Evolutionary conservation across 2,329 filamentous ascomycete genomes (phyloP), one percentile per base, ranked within the genome.

Genomic region (Fusarium sp.): DNA sequence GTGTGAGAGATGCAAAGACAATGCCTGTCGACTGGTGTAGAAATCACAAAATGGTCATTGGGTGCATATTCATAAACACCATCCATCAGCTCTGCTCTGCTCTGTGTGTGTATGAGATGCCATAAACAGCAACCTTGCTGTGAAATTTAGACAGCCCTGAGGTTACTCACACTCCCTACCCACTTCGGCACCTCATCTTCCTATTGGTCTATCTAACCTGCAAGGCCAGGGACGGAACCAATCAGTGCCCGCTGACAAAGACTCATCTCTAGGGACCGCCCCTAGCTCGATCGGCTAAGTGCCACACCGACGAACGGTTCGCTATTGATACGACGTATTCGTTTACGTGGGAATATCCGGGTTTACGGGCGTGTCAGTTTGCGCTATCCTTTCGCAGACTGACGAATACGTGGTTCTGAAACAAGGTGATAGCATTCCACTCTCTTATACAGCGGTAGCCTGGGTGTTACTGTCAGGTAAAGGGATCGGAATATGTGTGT

Each of bases 321-420:
- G 17, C 41, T 45, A 20, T 49, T 52, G 33, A 71, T 73, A 71
- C 70, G 71, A 63, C 71, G 71, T 73, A 73, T 73, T 73, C 71
- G 71, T 70, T 69, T 48, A 67, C 44, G 30, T 67, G 65, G 65
- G 41, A 72, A 73, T 63, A 73, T 40, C 33, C 69, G 60, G 64
- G 18, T 44, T 60, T 60, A 40, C 30, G 6, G 30, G 38, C 2
- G 7, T 20, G 20, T 42, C 15, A 8, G 15, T 37, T 58, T 38
- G 30, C 18, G 6, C 40, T 58, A 27, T 23, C 23, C 12, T 37
- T 37, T 42, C 23, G 20, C 23, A 52, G 23, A 27, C 38, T 46
- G 13, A 35, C 67, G 65, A 69, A 69, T 65, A 49, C 49, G 55
- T 57, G 14, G 20, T 40, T 59, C 30, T 18, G 12, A 55, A 58